Conservation (phyloP, 2,329 filamentous ascomycete species). For the Tolypocladium ophioglossoides region DNA sequence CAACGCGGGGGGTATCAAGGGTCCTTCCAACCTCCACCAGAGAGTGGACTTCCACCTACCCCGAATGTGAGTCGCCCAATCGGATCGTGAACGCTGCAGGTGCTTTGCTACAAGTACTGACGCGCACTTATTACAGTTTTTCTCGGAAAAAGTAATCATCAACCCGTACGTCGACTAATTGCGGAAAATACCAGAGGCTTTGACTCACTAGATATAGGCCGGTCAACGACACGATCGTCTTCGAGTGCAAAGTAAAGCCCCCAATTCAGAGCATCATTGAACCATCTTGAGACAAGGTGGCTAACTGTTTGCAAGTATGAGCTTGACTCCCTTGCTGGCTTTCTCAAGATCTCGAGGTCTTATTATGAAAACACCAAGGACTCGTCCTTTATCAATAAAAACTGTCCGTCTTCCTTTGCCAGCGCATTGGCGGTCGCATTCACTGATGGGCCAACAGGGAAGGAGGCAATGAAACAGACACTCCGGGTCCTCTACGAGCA, state of each 20-base stretch:
- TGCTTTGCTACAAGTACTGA: no score
- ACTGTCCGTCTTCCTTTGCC: constrained; percentile 9
- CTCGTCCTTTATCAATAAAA: constrained; percentile 47
- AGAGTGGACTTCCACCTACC: constrained; percentile 41
- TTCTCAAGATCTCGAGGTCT: constrained; percentile 66
- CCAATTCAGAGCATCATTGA: no score
- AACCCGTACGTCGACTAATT: constrained; percentile 10
- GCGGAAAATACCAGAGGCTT: not conserved
- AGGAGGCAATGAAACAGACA: constrained; percentile 33
- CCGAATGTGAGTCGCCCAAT: constrained; percentile 8
- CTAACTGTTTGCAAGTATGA: constrained; percentile 66
- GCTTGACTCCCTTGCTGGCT: constrained; percentile 77
- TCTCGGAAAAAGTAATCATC: constrained; percentile 9
- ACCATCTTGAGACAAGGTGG: no score
- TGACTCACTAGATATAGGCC: constrained; percentile 5
- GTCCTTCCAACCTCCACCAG: constrained; percentile 75
- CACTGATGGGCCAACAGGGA: constrained; percentile 40
- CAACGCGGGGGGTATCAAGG: constrained; percentile 32
- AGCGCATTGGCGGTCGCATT: not conserved
- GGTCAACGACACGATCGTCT: constrained; percentile 13
- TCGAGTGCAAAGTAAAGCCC: constrained; percentile 15
- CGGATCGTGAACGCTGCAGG: no score
- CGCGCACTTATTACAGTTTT: not conserved
- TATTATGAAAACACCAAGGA: constrained; percentile 65
- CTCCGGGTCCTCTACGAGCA: constrained; percentile 14